phyloP scores from a whole-genome alignment of 2,329 filamentous ascomycete species.

The Diaporthe citri region DNA sequence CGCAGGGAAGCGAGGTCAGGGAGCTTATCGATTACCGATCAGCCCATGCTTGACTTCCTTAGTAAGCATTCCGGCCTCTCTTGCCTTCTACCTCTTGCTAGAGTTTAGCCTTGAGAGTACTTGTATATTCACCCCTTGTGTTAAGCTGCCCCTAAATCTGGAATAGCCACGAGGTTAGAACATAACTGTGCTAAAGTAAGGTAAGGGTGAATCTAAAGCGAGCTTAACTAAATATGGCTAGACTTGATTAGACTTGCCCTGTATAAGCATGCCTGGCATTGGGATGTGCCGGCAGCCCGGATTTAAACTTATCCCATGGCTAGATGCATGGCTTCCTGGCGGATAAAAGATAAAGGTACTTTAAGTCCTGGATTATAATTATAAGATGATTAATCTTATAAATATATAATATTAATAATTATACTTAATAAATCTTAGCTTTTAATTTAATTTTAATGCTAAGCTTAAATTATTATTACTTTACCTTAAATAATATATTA shows the following conservation, averaged over 20 bases:
- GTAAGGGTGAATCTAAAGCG: background rate
- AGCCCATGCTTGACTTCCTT: background rate
- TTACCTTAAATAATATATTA: no score
- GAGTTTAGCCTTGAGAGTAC: background rate
- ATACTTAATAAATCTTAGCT: no score
- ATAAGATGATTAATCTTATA: no score
- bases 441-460: no score
- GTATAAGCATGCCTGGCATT: no score
- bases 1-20: background rate
- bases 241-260: no score
- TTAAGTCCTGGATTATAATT: no score
- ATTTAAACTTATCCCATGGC: no score
- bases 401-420: no score
- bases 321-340: no score
- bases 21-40: constrained; percentile 18
- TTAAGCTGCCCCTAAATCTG: background rate
- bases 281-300: no score
- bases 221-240: background rate
- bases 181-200: background rate
- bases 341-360: background rate
- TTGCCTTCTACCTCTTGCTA: background rate
- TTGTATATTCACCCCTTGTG: background rate
- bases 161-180: background rate
- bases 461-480: no score
- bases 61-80: background rate